A percentile compares a stretch with the other conserved stretches of the same genome.
Evolutionary conservation across 2,329 filamentous ascomycete genomes (phyloP).

Genomic region (Davidsoniella neocaledoniae): DNA sequence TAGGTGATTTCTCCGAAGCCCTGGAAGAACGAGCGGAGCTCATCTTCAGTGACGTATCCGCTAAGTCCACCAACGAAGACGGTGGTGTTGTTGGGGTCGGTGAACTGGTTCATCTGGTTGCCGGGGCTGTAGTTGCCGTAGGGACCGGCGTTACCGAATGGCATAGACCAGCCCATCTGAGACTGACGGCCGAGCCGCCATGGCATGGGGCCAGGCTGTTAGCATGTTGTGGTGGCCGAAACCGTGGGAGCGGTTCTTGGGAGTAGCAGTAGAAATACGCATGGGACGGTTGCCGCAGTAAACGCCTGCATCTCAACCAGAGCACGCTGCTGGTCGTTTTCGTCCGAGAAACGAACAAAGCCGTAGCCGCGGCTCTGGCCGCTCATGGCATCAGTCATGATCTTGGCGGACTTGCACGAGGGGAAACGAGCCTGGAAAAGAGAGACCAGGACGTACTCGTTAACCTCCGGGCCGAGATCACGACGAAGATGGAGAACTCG

Average conservation of each 20-base stretch:
- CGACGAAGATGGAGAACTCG: slow-evolving; percentile 94
- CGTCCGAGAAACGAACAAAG: slow-evolving; percentile 92
- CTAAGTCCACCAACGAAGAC: slow-evolving; percentile 96
- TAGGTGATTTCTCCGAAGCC: slow-evolving; percentile 99
- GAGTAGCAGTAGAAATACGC: slow-evolving; percentile 94
- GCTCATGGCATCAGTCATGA: slow-evolving; percentile 97
- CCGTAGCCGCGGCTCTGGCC: slow-evolving; percentile 96
- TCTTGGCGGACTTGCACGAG: slow-evolving; percentile 98
- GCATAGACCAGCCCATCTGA: slow-evolving; percentile 27
- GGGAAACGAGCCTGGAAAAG: slow-evolving; percentile 94
- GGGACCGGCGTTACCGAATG: slow-evolving; percentile 13
- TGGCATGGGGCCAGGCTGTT: slow-evolving; percentile 27
- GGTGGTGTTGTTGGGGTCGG: slow-evolving; percentile 97
- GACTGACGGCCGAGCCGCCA: slow-evolving; percentile 27
- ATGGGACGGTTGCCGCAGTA: slow-evolving; percentile 98
- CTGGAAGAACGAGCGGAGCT: slow-evolving; percentile 99
- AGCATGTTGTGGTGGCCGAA: slow-evolving; percentile 24
- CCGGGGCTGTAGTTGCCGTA: slow-evolving; percentile 30
- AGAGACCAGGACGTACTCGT: slow-evolving; percentile 92
- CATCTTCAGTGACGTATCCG: slow-evolving; percentile 96
- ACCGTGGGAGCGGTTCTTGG: slow-evolving; percentile 58
- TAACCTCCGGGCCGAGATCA: slow-evolving; percentile 93
- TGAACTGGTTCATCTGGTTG: slow-evolving; percentile 90
- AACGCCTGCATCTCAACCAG: slow-evolving; percentile 95
- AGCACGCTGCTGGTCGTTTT: slow-evolving; percentile 89